A percentile compares a stretch with the other conserved stretches of the same genome.
phyloP scores from a whole-genome alignment of 2,329 filamentous ascomycete genomes.

The Emericellopsis cladophorae region DNA sequence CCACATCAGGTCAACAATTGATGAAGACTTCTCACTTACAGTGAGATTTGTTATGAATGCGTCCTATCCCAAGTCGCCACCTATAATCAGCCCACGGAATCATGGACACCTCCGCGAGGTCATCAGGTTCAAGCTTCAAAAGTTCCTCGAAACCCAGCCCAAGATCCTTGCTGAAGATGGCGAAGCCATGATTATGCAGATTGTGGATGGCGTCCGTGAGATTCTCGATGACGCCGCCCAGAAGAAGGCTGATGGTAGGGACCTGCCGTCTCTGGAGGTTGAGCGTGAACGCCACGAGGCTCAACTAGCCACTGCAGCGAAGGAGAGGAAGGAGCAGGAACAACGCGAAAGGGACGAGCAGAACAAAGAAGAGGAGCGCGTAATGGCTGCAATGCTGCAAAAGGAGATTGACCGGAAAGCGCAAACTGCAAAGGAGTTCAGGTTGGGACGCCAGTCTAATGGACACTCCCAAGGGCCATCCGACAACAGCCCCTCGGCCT shows the following conservation, averaged over 20 bases:
- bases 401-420: conserved; percentile 59
- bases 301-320: conserved; percentile 47
- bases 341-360: conserved; percentile 42
- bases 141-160: conserved; percentile 46
- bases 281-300: conserved; percentile 78
- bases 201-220: conserved; percentile 58
- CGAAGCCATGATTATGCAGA: conserved; percentile 48
- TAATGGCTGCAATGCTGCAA: conserved; percentile 58
- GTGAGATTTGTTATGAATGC: conserved; percentile 75
- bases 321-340: conserved; percentile 39
- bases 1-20: conserved; percentile 58
- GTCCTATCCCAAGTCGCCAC: conserved; percentile 79
- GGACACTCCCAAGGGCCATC: conserved; percentile 14
- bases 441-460: conserved; percentile 43
- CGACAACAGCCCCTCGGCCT: conserved; percentile 12
- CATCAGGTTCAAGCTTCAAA: conserved; percentile 58
- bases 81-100: conserved; percentile 57
- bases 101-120: conserved; percentile 53
- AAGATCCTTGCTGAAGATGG: conserved; percentile 37
- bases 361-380: conserved; percentile 54
- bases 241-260: conserved; percentile 59
- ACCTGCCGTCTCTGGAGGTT: conserved; percentile 77
- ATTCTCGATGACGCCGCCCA: conserved; percentile 79
- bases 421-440: conserved; percentile 50
- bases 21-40: conserved; percentile 57